Conservation (phyloP, 1,284 basidiomycete genomes). For the Ceratobasidium sp. region DNA sequence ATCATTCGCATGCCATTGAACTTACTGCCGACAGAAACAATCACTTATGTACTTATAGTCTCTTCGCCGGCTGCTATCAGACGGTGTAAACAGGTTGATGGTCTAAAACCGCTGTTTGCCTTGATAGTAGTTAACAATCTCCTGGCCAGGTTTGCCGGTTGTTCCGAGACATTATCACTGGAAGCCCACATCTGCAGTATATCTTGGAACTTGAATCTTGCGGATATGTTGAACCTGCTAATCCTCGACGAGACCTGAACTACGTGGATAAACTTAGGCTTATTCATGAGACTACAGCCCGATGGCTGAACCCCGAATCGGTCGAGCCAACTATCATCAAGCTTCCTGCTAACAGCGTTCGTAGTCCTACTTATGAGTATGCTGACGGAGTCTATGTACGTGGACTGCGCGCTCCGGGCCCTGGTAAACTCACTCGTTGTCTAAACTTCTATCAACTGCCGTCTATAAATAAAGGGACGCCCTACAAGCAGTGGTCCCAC, state of each 20-base stretch:
- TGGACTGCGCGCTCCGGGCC: not conserved
- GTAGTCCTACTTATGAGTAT: slow-evolving; percentile 22
- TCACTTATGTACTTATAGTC: not conserved
- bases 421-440: slow-evolving; percentile 1
- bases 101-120: too few species aligned
- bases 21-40: slow-evolving; percentile 19
- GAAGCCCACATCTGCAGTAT: slow-evolving; percentile 9
- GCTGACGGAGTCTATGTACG: slow-evolving; percentile 28
- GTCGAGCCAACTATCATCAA: slow-evolving; percentile 12
- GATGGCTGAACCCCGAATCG: not conserved
- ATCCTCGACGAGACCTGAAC: slow-evolving; percentile 21
- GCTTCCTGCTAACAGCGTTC: not conserved
- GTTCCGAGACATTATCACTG: slow-evolving; percentile 1
- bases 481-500: slow-evolving; percentile 23
- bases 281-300: not conserved
- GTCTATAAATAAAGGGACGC: slow-evolving; percentile 22
- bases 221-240: slow-evolving; percentile 17
- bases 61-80: not conserved
- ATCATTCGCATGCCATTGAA: not conserved
- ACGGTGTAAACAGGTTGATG: slow-evolving; percentile 19
- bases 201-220: slow-evolving; percentile 27
- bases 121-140: not conserved
- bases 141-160: slow-evolving; percentile 23
- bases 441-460: slow-evolving; percentile 36
- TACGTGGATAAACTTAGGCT: slow-evolving; percentile 19